A percentile compares a stretch with the other conserved stretches of the same genome.
Evolutionary conservation across 208 protist genomes (phyloP).

Genomic region (Acanthamoeba lenticulata): DNA sequence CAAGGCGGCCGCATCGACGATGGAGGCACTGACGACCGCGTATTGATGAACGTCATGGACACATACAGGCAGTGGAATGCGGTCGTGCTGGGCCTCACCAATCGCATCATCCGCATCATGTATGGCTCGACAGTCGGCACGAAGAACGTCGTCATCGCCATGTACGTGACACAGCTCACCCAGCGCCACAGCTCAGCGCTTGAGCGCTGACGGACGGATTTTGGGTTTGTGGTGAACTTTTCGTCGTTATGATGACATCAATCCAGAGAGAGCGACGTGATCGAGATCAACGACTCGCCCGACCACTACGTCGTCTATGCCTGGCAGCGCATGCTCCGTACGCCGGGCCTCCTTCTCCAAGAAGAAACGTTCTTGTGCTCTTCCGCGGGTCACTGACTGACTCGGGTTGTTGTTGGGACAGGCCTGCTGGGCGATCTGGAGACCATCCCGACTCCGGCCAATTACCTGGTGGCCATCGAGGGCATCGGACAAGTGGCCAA

Average conservation of each 20-base stretch:
- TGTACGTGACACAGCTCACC: not conserved
- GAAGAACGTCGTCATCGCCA: not conserved
- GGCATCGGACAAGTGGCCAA: slow-evolving; percentile 35
- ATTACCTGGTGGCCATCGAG: slow-evolving; percentile 52
- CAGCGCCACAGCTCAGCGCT: not conserved
- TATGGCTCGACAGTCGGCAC: slow-evolving; percentile 51
- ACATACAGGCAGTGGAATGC: not conserved
- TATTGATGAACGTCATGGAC: not conserved
- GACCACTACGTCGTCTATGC: slow-evolving; percentile 36
- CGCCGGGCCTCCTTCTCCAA: not conserved
- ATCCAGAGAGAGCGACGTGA: not conserved
- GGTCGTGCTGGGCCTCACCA: not conserved
- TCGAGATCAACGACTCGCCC: slow-evolving; percentile 30
- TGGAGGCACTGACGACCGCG: not conserved
- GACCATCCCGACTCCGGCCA: slow-evolving; percentile 40
- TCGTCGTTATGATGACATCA: too few species aligned
- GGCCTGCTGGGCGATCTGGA: slow-evolving; percentile 25
- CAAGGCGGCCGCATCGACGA: not conserved
- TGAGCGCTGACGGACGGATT: not conserved
- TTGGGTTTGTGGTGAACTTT: too few species aligned
- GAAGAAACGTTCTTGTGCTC: not conserved
- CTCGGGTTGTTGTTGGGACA: too few species aligned
- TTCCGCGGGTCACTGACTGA: not conserved
- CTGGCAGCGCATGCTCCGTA: slow-evolving; percentile 50
- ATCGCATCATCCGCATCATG: slow-evolving; percentile 16